Conservation (phyloP, 192 early-diverging fungal genomes). For the Backusella tarrabulga region DNA sequence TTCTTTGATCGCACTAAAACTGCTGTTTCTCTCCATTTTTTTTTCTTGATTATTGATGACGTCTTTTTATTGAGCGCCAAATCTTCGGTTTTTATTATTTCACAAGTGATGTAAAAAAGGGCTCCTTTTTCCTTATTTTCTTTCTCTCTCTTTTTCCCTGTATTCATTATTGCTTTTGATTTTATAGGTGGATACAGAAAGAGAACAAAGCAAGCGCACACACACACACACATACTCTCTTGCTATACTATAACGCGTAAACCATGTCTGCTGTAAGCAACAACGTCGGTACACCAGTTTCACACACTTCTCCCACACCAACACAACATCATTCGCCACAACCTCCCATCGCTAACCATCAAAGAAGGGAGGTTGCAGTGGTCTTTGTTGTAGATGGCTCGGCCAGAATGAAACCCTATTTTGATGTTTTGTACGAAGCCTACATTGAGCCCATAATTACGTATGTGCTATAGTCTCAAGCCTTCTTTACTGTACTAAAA, state of each 20-base stretch:
- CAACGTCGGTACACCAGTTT: conserved; percentile 21
- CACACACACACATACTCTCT: not conserved
- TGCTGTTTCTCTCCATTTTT: too few species aligned
- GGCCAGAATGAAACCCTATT: conserved; percentile 45
- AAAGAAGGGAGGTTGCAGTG: conserved; percentile 50
- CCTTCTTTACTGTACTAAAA: not conserved
- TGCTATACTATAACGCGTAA: not conserved
- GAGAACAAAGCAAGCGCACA: too few species aligned
- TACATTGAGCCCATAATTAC: conserved; percentile 56
- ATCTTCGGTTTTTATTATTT: too few species aligned
- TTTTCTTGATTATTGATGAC: too few species aligned
- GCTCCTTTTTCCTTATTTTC: not conserved
- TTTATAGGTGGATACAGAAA: not conserved
- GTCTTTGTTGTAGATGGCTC: conserved; percentile 58
- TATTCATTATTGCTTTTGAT: not conserved
- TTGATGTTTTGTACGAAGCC: conserved; percentile 43
- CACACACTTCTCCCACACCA: conserved; percentile 23
- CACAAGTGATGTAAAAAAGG: too few species aligned
- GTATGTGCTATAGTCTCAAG: conserved; percentile 18
- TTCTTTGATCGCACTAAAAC: too few species aligned
- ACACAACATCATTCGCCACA: conserved; percentile 21
- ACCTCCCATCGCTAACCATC: conserved; percentile 23
- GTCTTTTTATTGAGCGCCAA: too few species aligned
- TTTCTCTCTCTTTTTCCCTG: not conserved
- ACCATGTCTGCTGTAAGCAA: not conserved